A percentile compares a stretch with the other conserved stretches of the same genome.
These are phyloP conservation scores for Potentilla sterilis DNA, from an alignment of 306 rosid species.

Conservation along the genomic window DNA sequence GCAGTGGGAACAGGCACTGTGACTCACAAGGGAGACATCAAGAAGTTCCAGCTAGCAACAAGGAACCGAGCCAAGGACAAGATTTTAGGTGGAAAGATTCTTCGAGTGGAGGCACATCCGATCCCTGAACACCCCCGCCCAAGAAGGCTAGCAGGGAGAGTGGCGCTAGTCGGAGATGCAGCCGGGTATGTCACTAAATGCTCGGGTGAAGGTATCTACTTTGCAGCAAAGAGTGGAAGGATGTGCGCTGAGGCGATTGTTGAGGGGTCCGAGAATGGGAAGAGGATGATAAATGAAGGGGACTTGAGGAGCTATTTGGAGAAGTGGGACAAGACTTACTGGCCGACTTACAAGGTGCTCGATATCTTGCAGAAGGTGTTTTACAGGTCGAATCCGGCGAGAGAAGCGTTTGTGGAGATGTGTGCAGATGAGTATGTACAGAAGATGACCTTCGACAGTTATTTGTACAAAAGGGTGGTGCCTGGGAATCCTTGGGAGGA, in stretches of 20 bases:
- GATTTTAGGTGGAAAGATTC: constrained; percentile 82
- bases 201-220: constrained; percentile 96
- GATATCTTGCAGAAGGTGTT: constrained; percentile 98
- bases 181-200: constrained; percentile 97
- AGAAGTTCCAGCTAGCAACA: constrained; percentile 95
- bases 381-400: constrained; percentile 90
- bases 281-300: constrained; percentile 85
- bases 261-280: constrained; percentile 88
- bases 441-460: constrained; percentile 98
- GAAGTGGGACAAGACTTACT: constrained; percentile 97
- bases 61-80: constrained; percentile 93
- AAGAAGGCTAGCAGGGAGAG: constrained; percentile 61
- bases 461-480: constrained; percentile 82
- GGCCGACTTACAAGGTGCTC: constrained; percentile 97
- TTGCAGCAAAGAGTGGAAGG: constrained; percentile 96
- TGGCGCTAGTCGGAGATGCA: constrained; percentile 94
- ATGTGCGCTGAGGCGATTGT: constrained; percentile 97
- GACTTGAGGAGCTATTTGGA: constrained; percentile 90
- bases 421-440: constrained; percentile 97
- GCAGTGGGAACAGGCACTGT: constrained; percentile 98
- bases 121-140: constrained; percentile 99
- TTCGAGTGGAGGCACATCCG: constrained; percentile 97
- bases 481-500: constrained; percentile 92
- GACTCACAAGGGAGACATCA: constrained; percentile 97
- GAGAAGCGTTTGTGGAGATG: constrained; percentile 99